phyloP scores from a whole-genome alignment of 192 early-diverging fungal genomes.

The Gaertneriomyces semiglobifer region DNA sequence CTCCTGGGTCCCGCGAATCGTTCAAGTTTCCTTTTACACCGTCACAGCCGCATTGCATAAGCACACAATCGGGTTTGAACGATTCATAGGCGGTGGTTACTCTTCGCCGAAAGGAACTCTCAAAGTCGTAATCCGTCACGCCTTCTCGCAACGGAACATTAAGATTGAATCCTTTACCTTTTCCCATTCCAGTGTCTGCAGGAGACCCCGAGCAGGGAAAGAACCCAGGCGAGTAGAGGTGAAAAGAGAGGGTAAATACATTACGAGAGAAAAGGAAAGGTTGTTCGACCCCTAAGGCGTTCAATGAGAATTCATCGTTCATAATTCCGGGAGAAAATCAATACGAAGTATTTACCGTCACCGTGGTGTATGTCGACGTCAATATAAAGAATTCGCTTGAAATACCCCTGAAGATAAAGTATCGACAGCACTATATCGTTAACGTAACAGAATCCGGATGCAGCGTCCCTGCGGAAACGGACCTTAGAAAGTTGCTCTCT shows the following conservation, averaged over 20 bases:
- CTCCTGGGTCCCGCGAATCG: background rate
- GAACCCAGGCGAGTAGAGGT: conserved; percentile 31
- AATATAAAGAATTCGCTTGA: conserved; percentile 44
- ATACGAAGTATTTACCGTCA: conserved; percentile 58
- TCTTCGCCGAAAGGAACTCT: conserved; percentile 63
- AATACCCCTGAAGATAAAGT: conserved; percentile 54
- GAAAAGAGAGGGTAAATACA: conserved; percentile 42
- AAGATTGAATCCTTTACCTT: conserved; percentile 22
- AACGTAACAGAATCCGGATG: conserved; percentile 93
- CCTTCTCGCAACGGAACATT: conserved; percentile 30
- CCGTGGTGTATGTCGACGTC: conserved; percentile 85
- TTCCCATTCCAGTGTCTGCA: conserved; percentile 7
- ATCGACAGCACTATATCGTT: conserved; percentile 91
- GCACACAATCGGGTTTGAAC: conserved; percentile 81
- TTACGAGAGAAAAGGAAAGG: conserved; percentile 32
- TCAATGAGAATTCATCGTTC: background rate
- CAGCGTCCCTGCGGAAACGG: no score
- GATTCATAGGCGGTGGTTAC: conserved; percentile 48
- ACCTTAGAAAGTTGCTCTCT: no score
- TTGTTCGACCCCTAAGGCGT: conserved; percentile 36
- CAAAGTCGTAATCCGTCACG: conserved; percentile 66
- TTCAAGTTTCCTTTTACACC: conserved; percentile 67
- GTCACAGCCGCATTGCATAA: conserved; percentile 91
- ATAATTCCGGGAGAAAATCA: background rate
- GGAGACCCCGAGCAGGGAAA: conserved; percentile 37